Evolutionary conservation across 495 filamentous ascomycete genomes (phyloP).

Genomic region (Aspergillus hancockii): DNA sequence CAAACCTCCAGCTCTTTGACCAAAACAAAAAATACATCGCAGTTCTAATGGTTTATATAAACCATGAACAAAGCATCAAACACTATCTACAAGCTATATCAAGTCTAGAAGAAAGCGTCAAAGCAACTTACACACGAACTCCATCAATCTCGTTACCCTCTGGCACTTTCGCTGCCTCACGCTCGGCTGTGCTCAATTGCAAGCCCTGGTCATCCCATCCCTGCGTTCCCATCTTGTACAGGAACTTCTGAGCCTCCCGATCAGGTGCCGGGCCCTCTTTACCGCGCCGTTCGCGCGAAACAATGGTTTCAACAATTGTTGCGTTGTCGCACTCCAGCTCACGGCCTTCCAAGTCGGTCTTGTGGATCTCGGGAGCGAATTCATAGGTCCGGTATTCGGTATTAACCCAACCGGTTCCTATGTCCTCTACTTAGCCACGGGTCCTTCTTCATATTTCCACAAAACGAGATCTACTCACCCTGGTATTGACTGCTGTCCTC

Average conservation of each 20-base stretch:
- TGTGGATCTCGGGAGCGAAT: slow-evolving; percentile 54
- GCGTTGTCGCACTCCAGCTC: slow-evolving; percentile 55
- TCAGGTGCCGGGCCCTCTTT: slow-evolving; percentile 37
- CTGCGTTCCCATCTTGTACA: slow-evolving; percentile 43
- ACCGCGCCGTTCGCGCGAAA: slow-evolving; percentile 60
- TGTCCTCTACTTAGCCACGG: not conserved
- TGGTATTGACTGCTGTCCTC: slow-evolving; percentile 56
- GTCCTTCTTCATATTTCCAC: not conserved
- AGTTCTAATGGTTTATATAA: not conserved
- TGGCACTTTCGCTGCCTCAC: slow-evolving; percentile 38
- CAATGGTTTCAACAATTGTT: slow-evolving; percentile 60
- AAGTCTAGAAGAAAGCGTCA: slow-evolving; percentile 8
- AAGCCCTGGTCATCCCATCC: slow-evolving; percentile 48
- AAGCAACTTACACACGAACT: slow-evolving; percentile 26
- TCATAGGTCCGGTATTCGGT: slow-evolving; percentile 76
- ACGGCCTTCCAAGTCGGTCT: slow-evolving; percentile 39
- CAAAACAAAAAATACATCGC: not conserved
- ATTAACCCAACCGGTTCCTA: slow-evolving; percentile 85
- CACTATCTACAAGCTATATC: slow-evolving; percentile 11
- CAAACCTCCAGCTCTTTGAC: not conserved
- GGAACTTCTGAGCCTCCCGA: slow-evolving; percentile 39
- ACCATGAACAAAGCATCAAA: not conserved
- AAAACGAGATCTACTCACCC: slow-evolving; percentile 40
- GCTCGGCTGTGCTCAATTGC: slow-evolving; percentile 44
- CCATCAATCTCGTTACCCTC: slow-evolving; percentile 40